Conservation (phyloP, 768 basidiomycete species). For the Cystofilobasidium macerans region DNA sequence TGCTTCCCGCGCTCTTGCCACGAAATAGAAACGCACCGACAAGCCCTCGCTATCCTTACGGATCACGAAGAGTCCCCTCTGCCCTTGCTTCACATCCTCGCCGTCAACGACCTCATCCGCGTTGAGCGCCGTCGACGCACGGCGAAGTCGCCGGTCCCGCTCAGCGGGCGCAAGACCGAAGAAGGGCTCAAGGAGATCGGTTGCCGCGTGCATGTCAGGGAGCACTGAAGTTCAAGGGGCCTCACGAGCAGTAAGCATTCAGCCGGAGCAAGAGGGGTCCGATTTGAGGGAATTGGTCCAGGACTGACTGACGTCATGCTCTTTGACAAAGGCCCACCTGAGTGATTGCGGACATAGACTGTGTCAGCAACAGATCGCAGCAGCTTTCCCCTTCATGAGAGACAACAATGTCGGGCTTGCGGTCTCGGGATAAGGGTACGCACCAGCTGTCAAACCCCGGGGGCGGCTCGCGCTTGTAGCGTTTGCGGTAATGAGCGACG, state of each 20-base stretch:
- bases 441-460: not conserved
- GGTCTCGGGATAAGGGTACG: not conserved
- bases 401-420: no score
- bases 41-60: not conserved
- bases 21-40: not conserved
- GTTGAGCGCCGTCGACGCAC: not conserved
- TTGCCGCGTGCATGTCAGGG: not conserved
- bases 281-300: not conserved
- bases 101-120: not conserved
- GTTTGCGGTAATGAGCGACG: not conserved
- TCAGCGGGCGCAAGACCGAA: not conserved
- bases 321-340: not conserved
- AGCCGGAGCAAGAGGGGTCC: not conserved
- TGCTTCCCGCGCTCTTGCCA: no score
- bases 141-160: not conserved
- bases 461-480: not conserved
- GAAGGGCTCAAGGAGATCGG: not conserved
- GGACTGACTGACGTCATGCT: not conserved
- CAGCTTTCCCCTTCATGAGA: no score
- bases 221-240: not conserved
- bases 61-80: not conserved
- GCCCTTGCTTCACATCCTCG: not conserved
- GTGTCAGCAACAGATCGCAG: not conserved
- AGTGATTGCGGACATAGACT: not conserved
- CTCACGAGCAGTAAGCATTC: not conserved